phyloP scores from a whole-genome alignment of 1,139 yeast species.

The Blastobotrys buckinghamii region DNA sequence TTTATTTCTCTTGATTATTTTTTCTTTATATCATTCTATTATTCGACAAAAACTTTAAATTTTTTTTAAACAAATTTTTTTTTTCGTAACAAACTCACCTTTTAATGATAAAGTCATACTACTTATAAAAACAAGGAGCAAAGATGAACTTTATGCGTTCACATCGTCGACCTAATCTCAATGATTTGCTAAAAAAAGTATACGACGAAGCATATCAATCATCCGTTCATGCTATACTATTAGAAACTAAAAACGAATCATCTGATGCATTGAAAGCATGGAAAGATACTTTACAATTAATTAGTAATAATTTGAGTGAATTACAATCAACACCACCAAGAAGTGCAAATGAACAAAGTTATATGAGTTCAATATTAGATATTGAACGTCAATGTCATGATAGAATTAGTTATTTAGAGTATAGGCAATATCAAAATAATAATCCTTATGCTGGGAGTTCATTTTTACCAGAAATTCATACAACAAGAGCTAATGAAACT shows the following conservation, averaged over 20 bases:
- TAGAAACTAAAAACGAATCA: constrained; percentile 31
- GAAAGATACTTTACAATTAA: constrained; percentile 29
- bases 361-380: constrained; percentile 32
- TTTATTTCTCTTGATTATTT: too few relatives aligned
- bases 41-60: not conserved
- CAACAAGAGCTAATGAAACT: not conserved
- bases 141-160: constrained; percentile 10
- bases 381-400: constrained; percentile 36
- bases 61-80: not conserved
- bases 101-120: not conserved
- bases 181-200: constrained; percentile 28
- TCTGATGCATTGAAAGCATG: constrained; percentile 30
- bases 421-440: constrained; percentile 17
- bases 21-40: not conserved
- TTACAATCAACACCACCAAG: constrained; percentile 29
- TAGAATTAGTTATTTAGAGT: constrained; percentile 30
- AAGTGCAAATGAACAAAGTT: constrained; percentile 29
- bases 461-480: constrained; percentile 4
- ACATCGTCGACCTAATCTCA: constrained; percentile 10
- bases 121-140: not conserved
- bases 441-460: constrained; percentile 9
- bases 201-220: constrained; percentile 36
- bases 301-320: constrained; percentile 27
- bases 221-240: constrained; percentile 33
- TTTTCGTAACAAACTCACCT: too few relatives aligned